Evolutionary conservation across 2,329 filamentous ascomycete species (phyloP).

Genomic region (Hymenoscyphus linearis): DNA sequence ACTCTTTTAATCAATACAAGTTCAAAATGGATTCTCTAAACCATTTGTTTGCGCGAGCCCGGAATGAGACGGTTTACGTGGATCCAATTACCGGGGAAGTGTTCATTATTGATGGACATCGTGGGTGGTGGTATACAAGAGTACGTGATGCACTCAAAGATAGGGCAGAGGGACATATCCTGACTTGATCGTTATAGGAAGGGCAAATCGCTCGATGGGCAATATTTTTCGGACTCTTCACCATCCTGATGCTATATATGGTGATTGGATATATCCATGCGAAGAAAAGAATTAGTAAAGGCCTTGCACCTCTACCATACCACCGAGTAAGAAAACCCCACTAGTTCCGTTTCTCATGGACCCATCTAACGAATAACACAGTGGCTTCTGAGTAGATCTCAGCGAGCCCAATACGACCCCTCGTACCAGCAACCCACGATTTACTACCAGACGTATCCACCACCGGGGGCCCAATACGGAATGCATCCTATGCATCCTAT

Average conservation of each 20-base stretch:
- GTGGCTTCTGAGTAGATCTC: slow-evolving; percentile 30
- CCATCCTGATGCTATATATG: slow-evolving; percentile 58
- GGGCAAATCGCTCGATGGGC: slow-evolving; percentile 58
- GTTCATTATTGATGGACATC: slow-evolving; percentile 27
- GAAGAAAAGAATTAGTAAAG: slow-evolving; percentile 58
- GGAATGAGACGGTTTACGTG: neutral
- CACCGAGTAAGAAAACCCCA: slow-evolving; percentile 52
- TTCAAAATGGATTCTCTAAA: neutral
- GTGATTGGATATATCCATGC: slow-evolving; percentile 67
- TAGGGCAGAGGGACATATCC: slow-evolving; percentile 1
- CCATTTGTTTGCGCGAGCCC: neutral
- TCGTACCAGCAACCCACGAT: slow-evolving; percentile 42
- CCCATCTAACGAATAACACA: slow-evolving; percentile 17
- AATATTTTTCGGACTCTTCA: slow-evolving; percentile 48
- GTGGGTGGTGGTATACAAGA: slow-evolving; percentile 37
- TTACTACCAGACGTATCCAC: slow-evolving; percentile 38
- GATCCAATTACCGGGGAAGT: slow-evolving; percentile 6
- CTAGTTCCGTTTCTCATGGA: neutral
- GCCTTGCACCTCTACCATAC: slow-evolving; percentile 60
- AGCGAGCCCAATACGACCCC: slow-evolving; percentile 33
- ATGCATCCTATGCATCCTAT: slow-evolving; percentile 47
- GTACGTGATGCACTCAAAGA: slow-evolving; percentile 25
- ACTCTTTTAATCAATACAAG: neutral
- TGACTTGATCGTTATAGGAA: slow-evolving; percentile 28
- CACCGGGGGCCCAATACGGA: slow-evolving; percentile 32